Evolutionary conservation across 345 rosid genomes (phyloP).

Genomic region (Arabidopsis suecica): DNA sequence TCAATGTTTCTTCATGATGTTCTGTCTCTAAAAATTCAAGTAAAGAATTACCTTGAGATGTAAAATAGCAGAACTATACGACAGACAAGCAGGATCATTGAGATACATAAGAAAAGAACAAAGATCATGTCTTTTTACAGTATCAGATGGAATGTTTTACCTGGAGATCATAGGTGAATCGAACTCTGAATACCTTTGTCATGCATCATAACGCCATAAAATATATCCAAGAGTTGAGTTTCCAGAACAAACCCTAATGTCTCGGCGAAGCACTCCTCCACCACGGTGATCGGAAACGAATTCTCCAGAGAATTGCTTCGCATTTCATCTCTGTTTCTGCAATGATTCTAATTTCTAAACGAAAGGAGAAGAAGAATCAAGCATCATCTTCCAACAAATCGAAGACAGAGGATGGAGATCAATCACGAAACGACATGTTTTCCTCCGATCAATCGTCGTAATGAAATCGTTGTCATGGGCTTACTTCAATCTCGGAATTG

Average conservation of each 20-base stretch:
- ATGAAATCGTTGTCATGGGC: too few species aligned
- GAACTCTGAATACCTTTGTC: slow-evolving; percentile 69
- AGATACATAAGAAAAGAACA: background rate
- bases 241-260: slow-evolving; percentile 78
- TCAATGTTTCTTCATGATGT: background rate
- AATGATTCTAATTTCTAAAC: too few species aligned
- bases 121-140: slow-evolving; percentile 17
- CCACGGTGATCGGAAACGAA: too few species aligned
- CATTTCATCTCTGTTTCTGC: too few species aligned
- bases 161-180: slow-evolving; percentile 77
- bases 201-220: slow-evolving; percentile 66
- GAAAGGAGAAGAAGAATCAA: too few species aligned
- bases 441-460: too few species aligned
- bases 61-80: slow-evolving; percentile 77
- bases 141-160: slow-evolving; percentile 41
- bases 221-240: slow-evolving; percentile 79
- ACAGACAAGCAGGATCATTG: slow-evolving; percentile 75
- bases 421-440: too few species aligned
- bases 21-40: background rate
- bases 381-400: too few species aligned
- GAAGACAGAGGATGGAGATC: too few species aligned
- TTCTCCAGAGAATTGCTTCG: too few species aligned
- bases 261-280: too few species aligned
- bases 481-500: too few species aligned
- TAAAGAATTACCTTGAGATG: slow-evolving; percentile 65